These are phyloP conservation scores for Westerdykella sp. DNA, from an alignment of 2,329 filamentous ascomycete species.

Conservation along the genomic window DNA sequence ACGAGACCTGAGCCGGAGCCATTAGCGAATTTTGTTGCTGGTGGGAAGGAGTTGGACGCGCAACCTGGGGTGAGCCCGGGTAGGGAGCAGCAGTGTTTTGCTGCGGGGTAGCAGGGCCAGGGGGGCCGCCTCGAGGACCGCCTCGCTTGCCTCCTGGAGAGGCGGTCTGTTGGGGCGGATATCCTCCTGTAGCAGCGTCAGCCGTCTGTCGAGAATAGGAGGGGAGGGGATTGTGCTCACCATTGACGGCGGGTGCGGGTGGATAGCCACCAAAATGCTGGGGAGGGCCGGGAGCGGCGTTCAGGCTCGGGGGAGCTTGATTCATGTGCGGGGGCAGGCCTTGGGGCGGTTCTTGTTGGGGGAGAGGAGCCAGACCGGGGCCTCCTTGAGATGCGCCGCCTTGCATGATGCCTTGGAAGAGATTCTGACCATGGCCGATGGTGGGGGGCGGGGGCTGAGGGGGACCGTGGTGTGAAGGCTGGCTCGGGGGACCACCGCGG, in stretches of 20 bases:
- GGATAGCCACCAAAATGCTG: conserved; percentile 67
- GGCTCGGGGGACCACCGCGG: conserved; percentile 56
- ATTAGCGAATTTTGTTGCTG: conserved; percentile 33
- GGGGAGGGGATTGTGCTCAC: conserved; percentile 37
- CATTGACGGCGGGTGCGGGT: conserved; percentile 55
- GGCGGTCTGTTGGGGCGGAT: conserved; percentile 76
- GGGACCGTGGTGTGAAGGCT: conserved; percentile 71
- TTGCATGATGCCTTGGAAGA: conserved; percentile 95
- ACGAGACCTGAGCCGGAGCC: conserved; percentile 37
- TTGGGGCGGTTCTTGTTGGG: conserved; percentile 55
- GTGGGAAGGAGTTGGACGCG: conserved; percentile 64
- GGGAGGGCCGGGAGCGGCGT: conserved; percentile 52
- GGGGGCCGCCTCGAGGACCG: conserved; percentile 50
- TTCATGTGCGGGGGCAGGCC: conserved; percentile 53
- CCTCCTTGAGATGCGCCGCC: conserved; percentile 76
- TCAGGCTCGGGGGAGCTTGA: conserved; percentile 62
- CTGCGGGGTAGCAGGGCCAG: conserved; percentile 79
- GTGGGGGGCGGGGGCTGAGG: conserved; percentile 78
- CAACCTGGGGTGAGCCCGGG: conserved; percentile 74
- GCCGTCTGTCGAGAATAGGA: not conserved
- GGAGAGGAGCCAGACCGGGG: conserved; percentile 69
- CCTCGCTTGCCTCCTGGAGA: conserved; percentile 78
- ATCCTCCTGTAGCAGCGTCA: conserved; percentile 47
- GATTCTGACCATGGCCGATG: conserved; percentile 79
- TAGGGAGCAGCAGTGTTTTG: conserved; percentile 85